Evolutionary conservation across 208 protist genomes (phyloP).

Genomic region (Acanthamoeba castellanii): DNA sequence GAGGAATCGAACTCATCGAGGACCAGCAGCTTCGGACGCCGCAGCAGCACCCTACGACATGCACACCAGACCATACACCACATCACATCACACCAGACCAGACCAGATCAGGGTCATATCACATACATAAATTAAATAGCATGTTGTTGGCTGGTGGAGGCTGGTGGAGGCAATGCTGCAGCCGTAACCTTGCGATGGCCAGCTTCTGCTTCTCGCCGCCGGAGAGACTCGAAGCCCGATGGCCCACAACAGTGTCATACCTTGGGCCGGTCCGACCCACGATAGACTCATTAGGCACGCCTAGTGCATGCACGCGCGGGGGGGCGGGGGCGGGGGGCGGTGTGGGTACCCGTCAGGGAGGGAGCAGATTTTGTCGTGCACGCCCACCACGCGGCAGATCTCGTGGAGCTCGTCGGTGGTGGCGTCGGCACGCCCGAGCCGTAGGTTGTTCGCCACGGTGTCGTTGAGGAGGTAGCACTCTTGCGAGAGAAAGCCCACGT

Average conservation of each 20-base stretch:
- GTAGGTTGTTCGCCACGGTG: background rate
- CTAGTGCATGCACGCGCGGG: background rate
- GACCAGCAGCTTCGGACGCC: background rate
- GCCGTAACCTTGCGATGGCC: background rate
- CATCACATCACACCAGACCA: no score
- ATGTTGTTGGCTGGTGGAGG: no score
- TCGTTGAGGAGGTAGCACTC: background rate
- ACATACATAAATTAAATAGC: no score
- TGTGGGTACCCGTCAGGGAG: background rate
- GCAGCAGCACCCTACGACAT: background rate
- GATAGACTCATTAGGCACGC: no score
- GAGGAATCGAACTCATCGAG: background rate
- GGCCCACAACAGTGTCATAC: background rate
- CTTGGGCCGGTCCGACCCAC: background rate
- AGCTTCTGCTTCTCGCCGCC: background rate
- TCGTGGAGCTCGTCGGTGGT: background rate
- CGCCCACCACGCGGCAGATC: background rate
- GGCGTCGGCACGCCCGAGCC: background rate
- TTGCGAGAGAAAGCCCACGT: background rate
- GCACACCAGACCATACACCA: background rate
- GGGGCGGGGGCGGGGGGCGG: background rate
- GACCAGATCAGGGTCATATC: no score
- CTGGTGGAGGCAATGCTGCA: no score
- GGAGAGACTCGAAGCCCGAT: background rate
- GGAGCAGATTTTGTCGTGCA: background rate